These are phyloP conservation scores for Venturia nashicola DNA, from an alignment of 2,329 filamentous ascomycete species.

Conservation along the genomic window DNA sequence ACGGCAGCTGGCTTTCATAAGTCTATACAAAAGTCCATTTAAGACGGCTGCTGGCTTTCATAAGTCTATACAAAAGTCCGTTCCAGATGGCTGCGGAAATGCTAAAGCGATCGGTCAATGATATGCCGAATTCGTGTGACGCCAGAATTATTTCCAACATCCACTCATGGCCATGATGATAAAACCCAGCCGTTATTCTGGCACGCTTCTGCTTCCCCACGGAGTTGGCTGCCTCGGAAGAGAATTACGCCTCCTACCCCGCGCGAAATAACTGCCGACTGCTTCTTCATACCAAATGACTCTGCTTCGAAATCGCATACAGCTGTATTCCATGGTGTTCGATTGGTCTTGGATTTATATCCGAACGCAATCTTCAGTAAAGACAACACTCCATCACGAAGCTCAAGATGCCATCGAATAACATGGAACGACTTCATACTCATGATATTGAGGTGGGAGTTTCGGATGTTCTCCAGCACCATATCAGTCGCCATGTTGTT, in stretches of 20 bases:
- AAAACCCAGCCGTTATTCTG: background rate
- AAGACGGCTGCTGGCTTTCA: too few relatives aligned
- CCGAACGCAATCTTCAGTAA: background rate
- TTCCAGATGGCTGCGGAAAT: too few relatives aligned
- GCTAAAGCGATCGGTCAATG: too few relatives aligned
- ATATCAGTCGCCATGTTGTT: conserved; percentile 39
- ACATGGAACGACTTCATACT: conserved; percentile 1
- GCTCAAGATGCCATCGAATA: background rate
- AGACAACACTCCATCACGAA: background rate
- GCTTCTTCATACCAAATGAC: background rate
- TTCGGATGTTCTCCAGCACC: conserved; percentile 40
- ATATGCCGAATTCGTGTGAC: too few relatives aligned
- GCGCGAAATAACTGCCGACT: background rate
- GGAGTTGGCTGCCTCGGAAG: background rate
- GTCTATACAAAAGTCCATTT: too few relatives aligned
- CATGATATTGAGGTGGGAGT: conserved; percentile 37
- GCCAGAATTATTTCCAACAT: too few relatives aligned
- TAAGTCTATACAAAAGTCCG: too few relatives aligned
- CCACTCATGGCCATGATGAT: background rate
- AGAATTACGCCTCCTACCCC: background rate
- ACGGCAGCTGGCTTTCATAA: too few relatives aligned
- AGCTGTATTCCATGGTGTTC: background rate
- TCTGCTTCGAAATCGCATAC: background rate
- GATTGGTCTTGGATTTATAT: background rate
- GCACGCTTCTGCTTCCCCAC: background rate